Conservation (phyloP, 139 green algal species). For the Dunaliella sp. region DNA sequence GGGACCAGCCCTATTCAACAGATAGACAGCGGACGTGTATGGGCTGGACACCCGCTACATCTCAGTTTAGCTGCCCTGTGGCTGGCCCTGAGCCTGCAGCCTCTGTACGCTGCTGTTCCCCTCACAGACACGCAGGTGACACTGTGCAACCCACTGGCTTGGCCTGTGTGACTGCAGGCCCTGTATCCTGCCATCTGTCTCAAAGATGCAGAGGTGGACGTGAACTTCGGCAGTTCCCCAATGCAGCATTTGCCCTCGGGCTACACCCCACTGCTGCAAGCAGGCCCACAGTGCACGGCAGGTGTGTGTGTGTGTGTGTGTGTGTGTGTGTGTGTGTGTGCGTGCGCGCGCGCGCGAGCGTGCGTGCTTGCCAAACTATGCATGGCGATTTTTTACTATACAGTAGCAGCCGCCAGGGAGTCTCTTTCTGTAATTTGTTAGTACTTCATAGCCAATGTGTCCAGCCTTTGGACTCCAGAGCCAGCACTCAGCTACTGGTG, state of each 20-base stretch:
- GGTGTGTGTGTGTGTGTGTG: background rate
- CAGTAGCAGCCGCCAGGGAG: background rate
- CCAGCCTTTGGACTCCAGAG: background rate
- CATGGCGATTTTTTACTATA: background rate
- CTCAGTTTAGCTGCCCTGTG: no score
- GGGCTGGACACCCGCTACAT: no score
- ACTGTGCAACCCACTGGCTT: no score
- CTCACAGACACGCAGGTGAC: no score
- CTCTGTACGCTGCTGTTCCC: no score
- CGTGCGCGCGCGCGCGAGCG: background rate
- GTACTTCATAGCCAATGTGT: no score
- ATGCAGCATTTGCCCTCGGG: constrained; percentile 43
- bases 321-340: background rate
- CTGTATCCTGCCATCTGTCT: constrained; percentile 75
- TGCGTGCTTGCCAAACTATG: background rate
- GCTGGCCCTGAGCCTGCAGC: no score
- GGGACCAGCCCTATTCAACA: no score
- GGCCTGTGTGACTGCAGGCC: no score
- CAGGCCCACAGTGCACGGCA: constrained; percentile 1
- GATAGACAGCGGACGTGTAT: no score
- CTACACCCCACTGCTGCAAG: constrained; percentile 33
- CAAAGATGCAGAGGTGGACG: constrained; percentile 74
- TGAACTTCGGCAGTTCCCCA: constrained; percentile 53
- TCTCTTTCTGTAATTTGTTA: no score
- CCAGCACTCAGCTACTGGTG: background rate